Evolutionary conservation across 2,329 filamentous ascomycete genomes (phyloP), one percentile per base, ranked within the genome.

Genomic region (Nothopassalora personata): DNA sequence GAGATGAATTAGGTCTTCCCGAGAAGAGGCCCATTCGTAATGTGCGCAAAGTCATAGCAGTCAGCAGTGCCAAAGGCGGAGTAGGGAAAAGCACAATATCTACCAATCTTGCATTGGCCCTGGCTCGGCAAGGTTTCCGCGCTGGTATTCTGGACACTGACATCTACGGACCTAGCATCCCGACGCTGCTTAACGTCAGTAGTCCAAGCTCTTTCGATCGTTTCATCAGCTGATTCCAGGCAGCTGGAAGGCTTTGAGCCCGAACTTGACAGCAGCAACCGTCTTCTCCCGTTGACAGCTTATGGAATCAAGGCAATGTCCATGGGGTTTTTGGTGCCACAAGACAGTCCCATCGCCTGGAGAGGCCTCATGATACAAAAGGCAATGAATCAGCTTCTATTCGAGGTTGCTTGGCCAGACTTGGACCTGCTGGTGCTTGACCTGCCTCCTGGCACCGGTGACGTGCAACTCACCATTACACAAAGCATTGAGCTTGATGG

Each of bases 231-330:
- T 49, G 7, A 36, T 27, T 5, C n/a, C 6, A 2, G 28, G 2
- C 39, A 71, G 69, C 64, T 72, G 10, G 70, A 72, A 61, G 69
- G 68, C 8, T 66, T 71, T 11, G 69, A 71, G 50, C 70, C 70
- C 3, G 65, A 66, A 23, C 70, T 72, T 19, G 70, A 72, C 56
- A 34, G 53, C 7, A 63, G 88, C 66, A 91, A 92, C 69, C 87
- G 91, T 68, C 82, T 99, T 3, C 70, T 97, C 1, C 94, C 94
- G 0, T 77, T 99, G 27, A 91, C 89, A 23, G 96, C 96, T 71
- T 97, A 97, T 77, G 94, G 94, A 45, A 83, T 99, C 58, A 95
- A 95, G 75, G 95, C 91, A 56, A 99, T 99, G 94, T 97, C 92
- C 0, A 97, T 99, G 90, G 94, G 94, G 53, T 97, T 96, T 65